A percentile compares a stretch with the other conserved stretches of the same genome.
These are phyloP conservation scores for Neonectria punicea DNA, from an alignment of 2,329 filamentous ascomycete genomes.

Conservation along the genomic window DNA sequence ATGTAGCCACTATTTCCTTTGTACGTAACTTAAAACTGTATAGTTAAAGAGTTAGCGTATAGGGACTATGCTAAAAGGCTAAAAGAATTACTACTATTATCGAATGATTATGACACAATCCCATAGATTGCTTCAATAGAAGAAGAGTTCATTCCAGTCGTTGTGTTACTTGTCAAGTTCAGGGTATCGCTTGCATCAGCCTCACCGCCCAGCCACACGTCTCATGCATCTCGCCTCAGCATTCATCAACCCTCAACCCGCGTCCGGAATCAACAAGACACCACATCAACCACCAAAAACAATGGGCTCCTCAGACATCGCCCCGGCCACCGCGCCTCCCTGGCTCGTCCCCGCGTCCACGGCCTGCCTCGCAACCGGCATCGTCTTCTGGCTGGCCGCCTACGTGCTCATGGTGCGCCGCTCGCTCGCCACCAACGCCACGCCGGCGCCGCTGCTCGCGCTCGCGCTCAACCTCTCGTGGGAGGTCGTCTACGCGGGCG, in stretches of 20 bases:
- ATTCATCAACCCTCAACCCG: not conserved
- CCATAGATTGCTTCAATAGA: too few species aligned
- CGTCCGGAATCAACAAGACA: not conserved
- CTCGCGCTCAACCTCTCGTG: slow-evolving; percentile 62
- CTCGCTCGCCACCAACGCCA: slow-evolving; percentile 57
- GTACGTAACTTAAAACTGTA: too few species aligned
- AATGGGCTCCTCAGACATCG: slow-evolving; percentile 55
- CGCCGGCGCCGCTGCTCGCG: slow-evolving; percentile 60
- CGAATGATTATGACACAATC: too few species aligned
- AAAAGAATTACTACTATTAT: too few species aligned
- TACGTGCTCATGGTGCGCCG: slow-evolving; percentile 61
- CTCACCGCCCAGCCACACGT: not conserved
- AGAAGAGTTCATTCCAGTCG: too few species aligned
- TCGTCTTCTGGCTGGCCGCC: slow-evolving; percentile 53
- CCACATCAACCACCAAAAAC: not conserved
- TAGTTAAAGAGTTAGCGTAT: too few species aligned
- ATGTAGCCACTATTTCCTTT: too few species aligned
- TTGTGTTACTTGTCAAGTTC: not conserved
- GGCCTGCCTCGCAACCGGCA: slow-evolving; percentile 49
- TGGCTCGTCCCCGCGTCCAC: slow-evolving; percentile 53
- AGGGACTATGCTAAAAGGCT: too few species aligned
- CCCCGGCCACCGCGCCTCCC: slow-evolving; percentile 47
- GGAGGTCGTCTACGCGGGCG: slow-evolving; percentile 61
- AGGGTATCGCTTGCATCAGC: not conserved
- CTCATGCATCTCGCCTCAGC: not conserved